Conservation (phyloP, 306 rosid species). For the Casuarina glauca region DNA sequence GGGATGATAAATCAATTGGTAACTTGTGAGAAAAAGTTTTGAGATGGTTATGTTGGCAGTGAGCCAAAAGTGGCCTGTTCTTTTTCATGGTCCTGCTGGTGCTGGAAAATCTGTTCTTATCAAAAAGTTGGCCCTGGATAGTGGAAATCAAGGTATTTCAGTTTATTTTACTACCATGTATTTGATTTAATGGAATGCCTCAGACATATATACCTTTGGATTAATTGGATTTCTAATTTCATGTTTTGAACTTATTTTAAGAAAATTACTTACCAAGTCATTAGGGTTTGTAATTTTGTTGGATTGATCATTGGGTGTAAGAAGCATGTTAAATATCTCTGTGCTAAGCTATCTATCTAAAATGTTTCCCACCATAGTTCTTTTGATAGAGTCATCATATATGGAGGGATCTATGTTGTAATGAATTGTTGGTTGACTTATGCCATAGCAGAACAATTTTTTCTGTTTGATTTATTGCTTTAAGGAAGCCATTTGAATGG, state of each 20-base stretch:
- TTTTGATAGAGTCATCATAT: too few relatives aligned
- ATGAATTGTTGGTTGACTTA: too few relatives aligned
- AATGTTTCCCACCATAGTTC: too few relatives aligned
- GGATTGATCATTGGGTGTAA: too few relatives aligned
- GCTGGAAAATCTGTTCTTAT: slow-evolving; percentile 87
- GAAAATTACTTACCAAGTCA: too few relatives aligned
- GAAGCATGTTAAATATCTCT: too few relatives aligned
- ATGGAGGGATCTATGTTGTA: too few relatives aligned
- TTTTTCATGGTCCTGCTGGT: slow-evolving; percentile 80
- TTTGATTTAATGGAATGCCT: background rate
- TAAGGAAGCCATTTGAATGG: too few relatives aligned
- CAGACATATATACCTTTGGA: background rate
- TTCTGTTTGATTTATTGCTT: too few relatives aligned
- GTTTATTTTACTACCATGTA: background rate
- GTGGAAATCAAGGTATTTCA: slow-evolving; percentile 47
- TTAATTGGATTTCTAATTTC: background rate
- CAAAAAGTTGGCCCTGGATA: slow-evolving; percentile 61
- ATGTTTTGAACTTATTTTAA: background rate
- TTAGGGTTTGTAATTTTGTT: too few relatives aligned
- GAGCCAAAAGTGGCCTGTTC: slow-evolving; percentile 88
- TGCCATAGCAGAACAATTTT: too few relatives aligned
- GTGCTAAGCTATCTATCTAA: too few relatives aligned
- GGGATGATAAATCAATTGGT: slow-evolving; percentile 43
- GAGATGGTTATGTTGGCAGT: slow-evolving; percentile 70
- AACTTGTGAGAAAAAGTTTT: slow-evolving; percentile 58